Evolutionary conservation across 1,284 basidiomycete species (phyloP), one percentile per base, ranked within the genome.

Genomic region (Boletus nobilissimus): DNA sequence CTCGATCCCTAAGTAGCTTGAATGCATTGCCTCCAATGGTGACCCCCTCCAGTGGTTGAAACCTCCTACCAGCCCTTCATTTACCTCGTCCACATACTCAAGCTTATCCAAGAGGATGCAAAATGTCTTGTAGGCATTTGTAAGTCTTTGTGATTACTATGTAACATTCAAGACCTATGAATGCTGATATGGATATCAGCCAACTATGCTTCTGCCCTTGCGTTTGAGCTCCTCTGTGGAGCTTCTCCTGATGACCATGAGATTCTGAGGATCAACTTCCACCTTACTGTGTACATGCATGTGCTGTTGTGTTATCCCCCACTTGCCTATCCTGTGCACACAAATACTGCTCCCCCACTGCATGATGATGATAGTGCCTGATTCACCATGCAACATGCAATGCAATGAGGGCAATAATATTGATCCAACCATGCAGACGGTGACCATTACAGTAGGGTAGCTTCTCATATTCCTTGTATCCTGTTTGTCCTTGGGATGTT

Each of bases 31-130:
- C 69, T 96, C 94, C 89, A 91, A 93, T 82, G 92, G 90, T 74
- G 93, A 95, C 86, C 92, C 94, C 60, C 91, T 97, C 75, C 93
- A 95, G 83, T 89, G 79, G 87, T 95, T 77, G 89, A 96, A 85
- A 94, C 94, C 36, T 94, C 94, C 80, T 97, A 97, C 89, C 96
- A 97, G 86, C 94, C 96, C 29, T 95, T 97, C 91, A 93, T 97
- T 82, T 96, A 95, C 26, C 89, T 97, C 84, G 94, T 96, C 91
- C 92, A 94, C 85, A 91, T 96, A 87, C 93, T 94, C 29, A 92
- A 93, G 74, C 86, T 93, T 76, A 81, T 86, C 78, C 87, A 91
- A 78, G 86, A 89, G 38, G 87, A 92, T 84, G 92, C 94, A 3
- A 89, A 93, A 73, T n/a, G n/a, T n/a, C 85, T 93, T 76, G 86